A percentile compares a stretch with the other conserved stretches of the same genome.
Conservation (phyloP, 768 basidiomycete species). For the Serendipita vermifera region DNA sequence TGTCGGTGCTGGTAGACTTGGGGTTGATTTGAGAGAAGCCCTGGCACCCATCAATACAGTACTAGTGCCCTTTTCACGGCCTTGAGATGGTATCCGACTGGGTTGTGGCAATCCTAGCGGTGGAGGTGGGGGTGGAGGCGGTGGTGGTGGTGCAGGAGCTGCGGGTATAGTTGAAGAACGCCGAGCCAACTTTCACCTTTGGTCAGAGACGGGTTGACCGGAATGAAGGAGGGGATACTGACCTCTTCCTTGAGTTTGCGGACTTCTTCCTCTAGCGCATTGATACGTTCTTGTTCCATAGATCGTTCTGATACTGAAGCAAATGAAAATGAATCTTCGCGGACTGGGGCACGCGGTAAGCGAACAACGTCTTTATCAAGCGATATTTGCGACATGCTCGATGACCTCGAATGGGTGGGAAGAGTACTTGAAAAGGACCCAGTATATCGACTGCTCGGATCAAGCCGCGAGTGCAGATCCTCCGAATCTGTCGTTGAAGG, state of each 20-base stretch:
- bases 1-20: constrained; percentile 26
- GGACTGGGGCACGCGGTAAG: not conserved
- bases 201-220: not conserved
- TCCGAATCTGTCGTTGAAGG: no score
- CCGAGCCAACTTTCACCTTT: not conserved
- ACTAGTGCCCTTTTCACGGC: constrained; percentile 16
- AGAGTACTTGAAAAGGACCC: not conserved
- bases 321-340: not conserved
- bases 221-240: constrained; percentile 11
- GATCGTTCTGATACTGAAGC: no score
- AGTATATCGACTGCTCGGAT: not conserved
- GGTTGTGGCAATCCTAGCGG: constrained; percentile 25
- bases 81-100: constrained; percentile 8
- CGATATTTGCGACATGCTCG: not conserved
- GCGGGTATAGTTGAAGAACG: constrained; percentile 20
- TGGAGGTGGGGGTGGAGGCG: constrained; percentile 30
- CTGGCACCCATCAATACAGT: constrained; percentile 45
- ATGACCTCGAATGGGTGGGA: not conserved
- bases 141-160: constrained; percentile 22
- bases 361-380: not conserved
- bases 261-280: constrained; percentile 54
- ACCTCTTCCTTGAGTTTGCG: constrained; percentile 47
- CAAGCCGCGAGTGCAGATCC: no score
- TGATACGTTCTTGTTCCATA: constrained; percentile 34
- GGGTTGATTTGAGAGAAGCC: constrained; percentile 47